These are phyloP conservation scores for Hypericum perforatum DNA, from an alignment of 345 rosid genomes.

Conservation along the genomic window DNA sequence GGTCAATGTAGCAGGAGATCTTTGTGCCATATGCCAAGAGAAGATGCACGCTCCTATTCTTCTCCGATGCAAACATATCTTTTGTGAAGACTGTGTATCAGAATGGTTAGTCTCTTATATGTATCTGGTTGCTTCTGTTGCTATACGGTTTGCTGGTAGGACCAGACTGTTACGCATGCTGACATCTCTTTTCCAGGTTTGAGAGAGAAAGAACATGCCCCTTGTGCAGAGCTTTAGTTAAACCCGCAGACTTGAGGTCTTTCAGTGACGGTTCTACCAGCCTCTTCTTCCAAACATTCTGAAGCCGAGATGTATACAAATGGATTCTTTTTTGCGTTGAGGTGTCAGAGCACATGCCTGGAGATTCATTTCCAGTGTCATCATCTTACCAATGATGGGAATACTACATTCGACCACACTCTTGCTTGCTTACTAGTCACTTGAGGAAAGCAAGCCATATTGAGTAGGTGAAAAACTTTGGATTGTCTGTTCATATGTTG, in stretches of 20 bases:
- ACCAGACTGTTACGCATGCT: constrained; percentile 2
- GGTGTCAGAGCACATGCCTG: too few relatives aligned
- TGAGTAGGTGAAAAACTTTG: too few relatives aligned
- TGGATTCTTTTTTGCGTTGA: not conserved
- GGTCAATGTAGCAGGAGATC: constrained; percentile 92
- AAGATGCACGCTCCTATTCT: constrained; percentile 96
- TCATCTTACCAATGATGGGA: too few relatives aligned
- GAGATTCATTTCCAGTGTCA: too few relatives aligned
- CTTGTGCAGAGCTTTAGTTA: constrained; percentile 90
- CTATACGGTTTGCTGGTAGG: not conserved
- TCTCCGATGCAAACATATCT: constrained; percentile 92
- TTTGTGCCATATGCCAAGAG: constrained; percentile 97
- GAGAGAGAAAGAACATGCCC: constrained; percentile 99
- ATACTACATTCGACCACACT: too few relatives aligned
- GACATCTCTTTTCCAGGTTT: constrained; percentile 54
- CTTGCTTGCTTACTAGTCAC: too few relatives aligned
- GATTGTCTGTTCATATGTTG: too few relatives aligned
- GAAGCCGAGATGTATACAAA: constrained; percentile 5
- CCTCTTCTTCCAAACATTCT: constrained; percentile 90
- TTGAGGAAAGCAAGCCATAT: too few relatives aligned
- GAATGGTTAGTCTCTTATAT: constrained; percentile 61
- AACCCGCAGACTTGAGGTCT: constrained; percentile 85
- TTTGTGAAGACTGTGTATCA: constrained; percentile 96
- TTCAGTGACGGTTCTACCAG: constrained; percentile 96
- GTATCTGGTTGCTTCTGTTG: not conserved